These are phyloP conservation scores for Aspergillus affinis DNA, from an alignment of 495 filamentous ascomycete genomes.

Conservation along the genomic window DNA sequence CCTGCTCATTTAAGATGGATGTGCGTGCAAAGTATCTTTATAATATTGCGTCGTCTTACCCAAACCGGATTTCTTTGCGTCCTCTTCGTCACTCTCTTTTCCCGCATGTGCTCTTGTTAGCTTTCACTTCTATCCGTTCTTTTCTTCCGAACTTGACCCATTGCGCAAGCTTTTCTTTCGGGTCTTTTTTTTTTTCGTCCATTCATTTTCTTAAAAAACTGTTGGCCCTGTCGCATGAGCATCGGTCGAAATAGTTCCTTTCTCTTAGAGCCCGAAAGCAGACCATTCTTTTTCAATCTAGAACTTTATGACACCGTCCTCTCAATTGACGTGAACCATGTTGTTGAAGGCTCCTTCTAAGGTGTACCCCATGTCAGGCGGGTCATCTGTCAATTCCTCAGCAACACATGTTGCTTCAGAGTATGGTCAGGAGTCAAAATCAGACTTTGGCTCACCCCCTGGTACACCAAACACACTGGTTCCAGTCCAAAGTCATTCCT, in stretches of 20 bases:
- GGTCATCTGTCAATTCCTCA: slow-evolving; percentile 9
- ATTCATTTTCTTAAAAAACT: background rate
- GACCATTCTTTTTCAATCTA: background rate
- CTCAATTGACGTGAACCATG: slow-evolving; percentile 7
- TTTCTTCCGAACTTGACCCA: background rate
- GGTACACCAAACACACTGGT: slow-evolving; percentile 14
- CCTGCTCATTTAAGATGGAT: slow-evolving; percentile 14
- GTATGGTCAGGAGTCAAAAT: slow-evolving; percentile 4
- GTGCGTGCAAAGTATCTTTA: slow-evolving; percentile 10
- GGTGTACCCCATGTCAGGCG: slow-evolving; percentile 7
- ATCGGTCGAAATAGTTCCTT: background rate
- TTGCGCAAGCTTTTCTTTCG: background rate
- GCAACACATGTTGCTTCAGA: slow-evolving; percentile 12
- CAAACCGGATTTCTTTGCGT: slow-evolving; percentile 1
- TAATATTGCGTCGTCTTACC: slow-evolving; percentile 3
- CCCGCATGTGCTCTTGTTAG: background rate
- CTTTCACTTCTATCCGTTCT: slow-evolving; percentile 4
- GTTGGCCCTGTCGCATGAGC: background rate
- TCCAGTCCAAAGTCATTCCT: slow-evolving; percentile 10
- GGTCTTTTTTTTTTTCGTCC: background rate
- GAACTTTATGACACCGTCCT: background rate
- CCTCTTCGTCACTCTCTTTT: slow-evolving; percentile 7
- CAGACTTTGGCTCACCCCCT: slow-evolving; percentile 8
- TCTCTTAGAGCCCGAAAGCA: background rate
- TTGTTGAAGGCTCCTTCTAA: slow-evolving; percentile 5